Evolutionary conservation across 177 flowering plant species (phyloP).

Genomic region (Tripterygium wilfordii): DNA sequence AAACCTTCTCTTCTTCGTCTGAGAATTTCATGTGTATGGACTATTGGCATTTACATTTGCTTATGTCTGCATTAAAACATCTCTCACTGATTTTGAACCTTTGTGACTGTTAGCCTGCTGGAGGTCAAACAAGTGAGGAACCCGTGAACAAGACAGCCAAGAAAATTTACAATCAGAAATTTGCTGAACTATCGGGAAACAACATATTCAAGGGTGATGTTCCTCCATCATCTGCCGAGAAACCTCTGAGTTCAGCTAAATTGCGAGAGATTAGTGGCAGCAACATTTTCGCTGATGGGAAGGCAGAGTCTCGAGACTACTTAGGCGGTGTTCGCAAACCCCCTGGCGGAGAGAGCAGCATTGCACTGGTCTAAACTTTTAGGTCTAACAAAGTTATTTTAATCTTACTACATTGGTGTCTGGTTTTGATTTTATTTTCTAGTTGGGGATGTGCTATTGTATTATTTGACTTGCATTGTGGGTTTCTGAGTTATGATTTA

Average conservation of each 20-base stretch:
- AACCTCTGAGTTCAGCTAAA: slow-evolving; percentile 77
- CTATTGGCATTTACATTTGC: not conserved
- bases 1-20: not conserved
- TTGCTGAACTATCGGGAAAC: slow-evolving; percentile 77
- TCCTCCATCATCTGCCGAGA: slow-evolving; percentile 69
- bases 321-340: slow-evolving; percentile 94
- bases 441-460: slow-evolving; percentile 15
- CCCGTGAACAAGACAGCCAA: slow-evolving; percentile 67
- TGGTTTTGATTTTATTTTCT: slow-evolving; percentile 15
- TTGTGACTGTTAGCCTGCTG: slow-evolving; percentile 33
- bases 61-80: not conserved
- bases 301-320: slow-evolving; percentile 70
- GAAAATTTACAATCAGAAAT: slow-evolving; percentile 77
- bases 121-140: slow-evolving; percentile 50
- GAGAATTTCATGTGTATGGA: not conserved
- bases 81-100: not conserved
- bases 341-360: slow-evolving; percentile 99
- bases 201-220: slow-evolving; percentile 81
- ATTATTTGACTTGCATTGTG: slow-evolving; percentile 21
- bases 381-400: slow-evolving; percentile 19
- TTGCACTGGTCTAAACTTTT: slow-evolving; percentile 69
- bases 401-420: slow-evolving; percentile 2
- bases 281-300: slow-evolving; percentile 90
- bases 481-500: slow-evolving; percentile 19
- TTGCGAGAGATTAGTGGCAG: slow-evolving; percentile 88